Evolutionary conservation across 2,329 filamentous ascomycete genomes (phyloP).

Genomic region (Coniochaeta hoffmannii): DNA sequence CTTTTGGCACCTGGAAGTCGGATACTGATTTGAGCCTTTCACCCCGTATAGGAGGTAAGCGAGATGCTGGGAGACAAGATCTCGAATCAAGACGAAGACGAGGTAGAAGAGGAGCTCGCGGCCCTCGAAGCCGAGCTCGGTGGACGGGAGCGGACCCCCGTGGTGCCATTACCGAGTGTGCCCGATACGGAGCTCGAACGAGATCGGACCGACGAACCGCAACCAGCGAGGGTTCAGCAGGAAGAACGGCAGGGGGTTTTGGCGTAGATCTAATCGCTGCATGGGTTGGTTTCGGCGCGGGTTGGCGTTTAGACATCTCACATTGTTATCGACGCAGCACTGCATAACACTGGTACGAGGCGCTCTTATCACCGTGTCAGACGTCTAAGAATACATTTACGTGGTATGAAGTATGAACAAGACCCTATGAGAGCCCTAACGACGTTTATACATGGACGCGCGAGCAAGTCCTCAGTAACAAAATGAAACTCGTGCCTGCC

Average conservation of each 20-base stretch:
- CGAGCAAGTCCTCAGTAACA: neutral
- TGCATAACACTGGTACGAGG: neutral
- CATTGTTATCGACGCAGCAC: no score
- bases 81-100: constrained; percentile 92
- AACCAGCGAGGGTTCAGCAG: constrained; percentile 10
- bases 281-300: constrained; percentile 2
- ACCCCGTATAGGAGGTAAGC: constrained; percentile 67
- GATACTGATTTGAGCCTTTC: neutral
- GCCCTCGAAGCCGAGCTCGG: constrained; percentile 61
- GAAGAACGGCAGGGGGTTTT: constrained; percentile 20
- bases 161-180: constrained; percentile 16
- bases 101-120: constrained; percentile 92
- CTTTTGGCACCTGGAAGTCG: neutral
- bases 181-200: constrained; percentile 14
- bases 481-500: neutral
- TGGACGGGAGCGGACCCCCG: neutral
- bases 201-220: constrained; percentile 6
- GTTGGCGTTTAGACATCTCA: neutral
- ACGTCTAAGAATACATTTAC: neutral
- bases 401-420: neutral
- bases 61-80: constrained; percentile 84
- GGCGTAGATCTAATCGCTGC: constrained; percentile 9
- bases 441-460: neutral
- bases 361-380: neutral
- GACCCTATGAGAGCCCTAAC: neutral